Conservation (phyloP, 2,329 filamentous ascomycete species). For the Nigrospora sphaerica region DNA sequence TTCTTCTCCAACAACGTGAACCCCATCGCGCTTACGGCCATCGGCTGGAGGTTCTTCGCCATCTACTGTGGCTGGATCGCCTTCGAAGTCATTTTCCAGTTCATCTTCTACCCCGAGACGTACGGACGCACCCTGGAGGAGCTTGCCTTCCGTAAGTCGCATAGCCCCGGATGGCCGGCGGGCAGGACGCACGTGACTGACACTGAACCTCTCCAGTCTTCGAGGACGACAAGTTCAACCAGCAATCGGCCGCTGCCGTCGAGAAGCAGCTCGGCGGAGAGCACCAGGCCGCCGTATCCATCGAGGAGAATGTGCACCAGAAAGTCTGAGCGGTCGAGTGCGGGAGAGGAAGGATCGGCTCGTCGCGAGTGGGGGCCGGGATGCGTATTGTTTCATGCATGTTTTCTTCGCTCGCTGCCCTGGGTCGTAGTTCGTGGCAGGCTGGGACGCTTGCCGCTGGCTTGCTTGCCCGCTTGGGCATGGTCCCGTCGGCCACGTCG, state of each 20-base stretch:
- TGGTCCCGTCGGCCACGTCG: too few relatives aligned
- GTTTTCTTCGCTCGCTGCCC: too few relatives aligned
- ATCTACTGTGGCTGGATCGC: slow-evolving; percentile 36
- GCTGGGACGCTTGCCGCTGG: too few relatives aligned
- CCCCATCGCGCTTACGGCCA: slow-evolving; percentile 30
- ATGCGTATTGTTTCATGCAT: too few relatives aligned
- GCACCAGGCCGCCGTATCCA: background rate
- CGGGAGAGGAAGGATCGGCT: too few relatives aligned
- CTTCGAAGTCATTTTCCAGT: slow-evolving; percentile 48
- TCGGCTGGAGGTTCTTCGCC: slow-evolving; percentile 34
- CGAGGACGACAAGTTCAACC: slow-evolving; percentile 29
- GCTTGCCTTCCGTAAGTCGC: slow-evolving; percentile 30
- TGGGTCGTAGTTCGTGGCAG: too few relatives aligned
- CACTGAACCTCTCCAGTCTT: slow-evolving; percentile 23
- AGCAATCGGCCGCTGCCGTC: slow-evolving; percentile 29
- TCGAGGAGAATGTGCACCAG: background rate
- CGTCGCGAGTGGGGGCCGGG: too few relatives aligned
- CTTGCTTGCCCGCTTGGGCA: too few relatives aligned
- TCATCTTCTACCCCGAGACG: slow-evolving; percentile 80
- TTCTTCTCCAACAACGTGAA: slow-evolving; percentile 39
- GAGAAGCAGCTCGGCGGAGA: slow-evolving; percentile 25
- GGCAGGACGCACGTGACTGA: slow-evolving; percentile 1
- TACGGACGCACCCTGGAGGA: slow-evolving; percentile 76
- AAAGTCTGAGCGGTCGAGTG: background rate
- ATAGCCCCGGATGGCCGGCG: background rate